A percentile compares a stretch with the other conserved stretches of the same genome.
These are phyloP conservation scores for Serendipita vermifera DNA, from an alignment of 768 basidiomycete genomes.

Conservation along the genomic window DNA sequence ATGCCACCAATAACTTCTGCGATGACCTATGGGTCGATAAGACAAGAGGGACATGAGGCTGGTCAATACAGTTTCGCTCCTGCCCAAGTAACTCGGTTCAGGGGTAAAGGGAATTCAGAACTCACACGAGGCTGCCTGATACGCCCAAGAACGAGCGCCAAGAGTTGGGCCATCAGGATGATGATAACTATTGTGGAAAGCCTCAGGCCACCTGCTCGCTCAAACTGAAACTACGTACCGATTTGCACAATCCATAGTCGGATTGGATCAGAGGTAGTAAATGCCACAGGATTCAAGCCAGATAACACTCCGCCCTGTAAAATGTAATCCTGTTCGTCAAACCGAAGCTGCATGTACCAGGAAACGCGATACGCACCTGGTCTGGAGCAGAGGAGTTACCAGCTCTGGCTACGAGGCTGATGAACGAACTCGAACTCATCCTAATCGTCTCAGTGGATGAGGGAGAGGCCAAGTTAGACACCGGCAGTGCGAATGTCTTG, in stretches of 20 bases:
- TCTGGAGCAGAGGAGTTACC: too few species aligned
- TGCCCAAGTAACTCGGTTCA: not conserved
- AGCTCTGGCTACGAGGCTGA: too few species aligned
- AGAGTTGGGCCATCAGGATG: constrained; percentile 60
- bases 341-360: too few species aligned
- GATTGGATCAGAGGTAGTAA: constrained; percentile 56
- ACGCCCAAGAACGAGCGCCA: constrained; percentile 58
- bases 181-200: constrained; percentile 52
- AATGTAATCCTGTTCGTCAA: too few species aligned
- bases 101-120: constrained; percentile 20
- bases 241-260: constrained; percentile 69
- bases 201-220: not conserved
- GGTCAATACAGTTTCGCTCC: not conserved
- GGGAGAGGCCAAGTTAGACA: too few species aligned
- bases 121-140: constrained; percentile 58
- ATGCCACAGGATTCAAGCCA: constrained; percentile 57
- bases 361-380: too few species aligned
- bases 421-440: too few species aligned
- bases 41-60: not conserved
- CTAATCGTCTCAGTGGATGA: too few species aligned
- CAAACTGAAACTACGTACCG: constrained; percentile 31
- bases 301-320: constrained; percentile 58
- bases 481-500: too few species aligned
- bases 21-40: constrained; percentile 66
- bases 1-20: constrained; percentile 83